These are phyloP conservation scores for Inga leiocalycina DNA, from an alignment of 306 rosid genomes.

Conservation along the genomic window DNA sequence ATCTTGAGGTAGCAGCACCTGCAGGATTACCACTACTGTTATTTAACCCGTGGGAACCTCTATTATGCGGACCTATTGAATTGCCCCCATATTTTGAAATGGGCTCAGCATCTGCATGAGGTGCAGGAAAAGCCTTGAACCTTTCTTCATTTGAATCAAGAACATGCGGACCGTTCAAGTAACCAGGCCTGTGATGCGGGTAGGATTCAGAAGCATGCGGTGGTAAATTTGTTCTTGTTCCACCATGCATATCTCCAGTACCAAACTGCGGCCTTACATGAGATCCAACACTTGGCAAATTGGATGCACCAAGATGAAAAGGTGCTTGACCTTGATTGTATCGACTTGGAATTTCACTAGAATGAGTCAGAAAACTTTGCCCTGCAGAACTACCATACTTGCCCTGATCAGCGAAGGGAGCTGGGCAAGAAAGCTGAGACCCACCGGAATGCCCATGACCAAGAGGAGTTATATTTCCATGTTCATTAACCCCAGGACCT, in stretches of 20 bases:
- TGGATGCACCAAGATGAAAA: conserved; percentile 51
- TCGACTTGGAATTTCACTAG: conserved; percentile 51
- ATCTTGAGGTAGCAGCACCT: conserved; percentile 17
- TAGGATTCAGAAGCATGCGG: conserved; percentile 49
- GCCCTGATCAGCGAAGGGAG: conserved; percentile 42
- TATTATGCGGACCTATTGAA: conserved; percentile 56
- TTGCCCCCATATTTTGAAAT: conserved; percentile 53
- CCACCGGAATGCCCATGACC: conserved; percentile 39
- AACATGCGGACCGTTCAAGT: conserved; percentile 47
- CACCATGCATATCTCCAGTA: conserved; percentile 60
- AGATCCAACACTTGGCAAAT: conserved; percentile 47
- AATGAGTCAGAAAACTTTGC: conserved; percentile 43
- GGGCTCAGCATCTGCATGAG: conserved; percentile 62
- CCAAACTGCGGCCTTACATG: conserved; percentile 47
- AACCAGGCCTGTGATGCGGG: conserved; percentile 38
- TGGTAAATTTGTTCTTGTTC: conserved; percentile 47
- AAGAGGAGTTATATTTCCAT: conserved; percentile 33
- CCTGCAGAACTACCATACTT: conserved; percentile 46
- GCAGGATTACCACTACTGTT: neutral
- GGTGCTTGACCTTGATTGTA: conserved; percentile 61
- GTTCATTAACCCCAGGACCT: conserved; percentile 38
- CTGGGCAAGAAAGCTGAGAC: conserved; percentile 29
- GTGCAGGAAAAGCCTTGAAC: conserved; percentile 65
- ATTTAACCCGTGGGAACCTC: conserved; percentile 40
- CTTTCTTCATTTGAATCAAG: conserved; percentile 70